Conservation (phyloP, 139 green algal genomes). For the Cymbomonas tetramitiformis region DNA sequence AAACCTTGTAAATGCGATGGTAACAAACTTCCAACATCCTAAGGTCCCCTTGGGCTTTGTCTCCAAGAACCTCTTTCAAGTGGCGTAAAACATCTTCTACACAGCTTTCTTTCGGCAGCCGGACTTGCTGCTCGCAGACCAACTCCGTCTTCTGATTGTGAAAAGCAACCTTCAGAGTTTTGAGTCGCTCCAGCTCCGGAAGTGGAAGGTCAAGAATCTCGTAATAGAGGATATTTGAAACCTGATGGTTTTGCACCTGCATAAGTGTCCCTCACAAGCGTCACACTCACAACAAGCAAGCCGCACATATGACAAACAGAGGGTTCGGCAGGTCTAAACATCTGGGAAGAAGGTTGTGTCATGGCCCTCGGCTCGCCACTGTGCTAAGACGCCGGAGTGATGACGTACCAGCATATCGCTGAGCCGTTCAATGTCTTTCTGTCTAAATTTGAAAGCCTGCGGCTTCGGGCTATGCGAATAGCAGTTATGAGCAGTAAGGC, state of each 20-base stretch:
- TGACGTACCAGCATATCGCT: too few relatives aligned
- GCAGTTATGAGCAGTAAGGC: conserved; percentile 65
- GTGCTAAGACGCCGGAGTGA: too few relatives aligned
- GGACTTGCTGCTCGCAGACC: conserved; percentile 45
- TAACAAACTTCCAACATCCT: conserved; percentile 69
- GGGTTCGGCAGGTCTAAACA: too few relatives aligned
- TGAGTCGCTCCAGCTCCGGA: conserved; percentile 57
- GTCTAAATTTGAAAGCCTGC: conserved; percentile 40
- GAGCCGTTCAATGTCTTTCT: conserved; percentile 21
- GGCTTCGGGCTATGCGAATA: conserved; percentile 45
- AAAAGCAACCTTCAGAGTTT: conserved; percentile 46
- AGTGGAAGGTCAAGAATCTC: conserved; percentile 87
- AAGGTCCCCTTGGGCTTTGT: conserved; percentile 31
- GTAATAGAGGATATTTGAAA: conserved; percentile 69
- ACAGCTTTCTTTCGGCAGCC: conserved; percentile 43
- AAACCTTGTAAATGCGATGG: conserved; percentile 66
- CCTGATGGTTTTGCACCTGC: conserved; percentile 48
- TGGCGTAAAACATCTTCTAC: conserved; percentile 55
- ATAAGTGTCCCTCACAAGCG: too few relatives aligned
- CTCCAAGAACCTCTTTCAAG: conserved; percentile 36
- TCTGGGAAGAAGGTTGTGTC: too few relatives aligned
- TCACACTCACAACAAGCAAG: too few relatives aligned
- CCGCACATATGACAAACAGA: too few relatives aligned
- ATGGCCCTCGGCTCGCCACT: too few relatives aligned
- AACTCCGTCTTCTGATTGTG: conserved; percentile 62